Percentiles rank a stretch among this genome's conserved stretches.
Evolutionary conservation across 345 rosid species (phyloP).

Genomic region (Clausena lansium): DNA sequence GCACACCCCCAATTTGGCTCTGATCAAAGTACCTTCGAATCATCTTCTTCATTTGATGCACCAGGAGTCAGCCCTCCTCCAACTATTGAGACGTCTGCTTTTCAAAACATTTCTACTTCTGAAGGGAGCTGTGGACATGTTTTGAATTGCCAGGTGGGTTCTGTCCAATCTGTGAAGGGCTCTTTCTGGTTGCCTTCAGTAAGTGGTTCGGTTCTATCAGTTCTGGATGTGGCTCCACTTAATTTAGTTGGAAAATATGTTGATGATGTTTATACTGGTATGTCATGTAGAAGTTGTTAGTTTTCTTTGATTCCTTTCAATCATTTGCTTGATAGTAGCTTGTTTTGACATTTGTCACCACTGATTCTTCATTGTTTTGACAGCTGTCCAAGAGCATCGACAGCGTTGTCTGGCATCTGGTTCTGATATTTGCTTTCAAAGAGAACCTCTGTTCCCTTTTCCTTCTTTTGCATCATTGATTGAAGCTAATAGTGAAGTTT

Average conservation of each 20-base stretch:
- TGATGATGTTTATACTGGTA: constrained; percentile 65
- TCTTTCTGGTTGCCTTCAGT: constrained; percentile 45
- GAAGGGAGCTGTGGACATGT: constrained; percentile 11
- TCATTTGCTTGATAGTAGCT: constrained; percentile 18
- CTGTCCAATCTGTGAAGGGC: constrained; percentile 23
- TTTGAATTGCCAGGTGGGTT: constrained; percentile 22
- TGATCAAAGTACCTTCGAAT: constrained; percentile 19
- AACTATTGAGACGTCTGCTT: constrained; percentile 23
- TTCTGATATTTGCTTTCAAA: constrained; percentile 48
- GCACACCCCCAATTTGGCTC: constrained; percentile 20
- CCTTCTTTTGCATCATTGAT: constrained; percentile 30
- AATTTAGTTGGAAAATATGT: constrained; percentile 56
- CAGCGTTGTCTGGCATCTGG: constrained; percentile 52
- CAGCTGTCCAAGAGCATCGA: constrained; percentile 65
- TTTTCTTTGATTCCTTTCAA: constrained; percentile 3
- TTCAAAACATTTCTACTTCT: constrained; percentile 22
- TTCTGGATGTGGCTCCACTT: constrained; percentile 63
- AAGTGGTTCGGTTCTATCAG: constrained; percentile 41
- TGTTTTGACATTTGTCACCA: constrained; percentile 7
- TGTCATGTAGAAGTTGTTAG: constrained; percentile 7
- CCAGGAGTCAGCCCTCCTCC: constrained; percentile 9
- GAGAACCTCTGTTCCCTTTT: constrained; percentile 69
- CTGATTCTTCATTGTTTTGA: constrained; percentile 27
- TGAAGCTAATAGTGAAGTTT: constrained; percentile 41
- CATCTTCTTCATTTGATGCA: constrained; percentile 21